Evolutionary conservation across 1,284 basidiomycete species (phyloP).

Genomic region (Prillingera fragicola): DNA sequence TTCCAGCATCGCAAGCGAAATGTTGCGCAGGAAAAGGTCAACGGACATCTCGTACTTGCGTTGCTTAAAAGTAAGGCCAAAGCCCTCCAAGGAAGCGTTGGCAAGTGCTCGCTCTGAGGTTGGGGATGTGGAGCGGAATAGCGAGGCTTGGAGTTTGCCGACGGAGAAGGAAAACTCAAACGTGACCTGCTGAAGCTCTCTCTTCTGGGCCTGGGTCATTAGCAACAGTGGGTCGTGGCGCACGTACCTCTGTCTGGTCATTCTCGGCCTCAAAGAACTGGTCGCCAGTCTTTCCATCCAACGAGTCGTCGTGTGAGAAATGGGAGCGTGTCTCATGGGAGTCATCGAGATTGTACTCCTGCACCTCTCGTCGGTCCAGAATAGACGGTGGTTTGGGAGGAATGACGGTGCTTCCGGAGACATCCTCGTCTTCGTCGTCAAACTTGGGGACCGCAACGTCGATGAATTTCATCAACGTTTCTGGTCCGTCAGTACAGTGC

Average conservation of each 20-base stretch:
- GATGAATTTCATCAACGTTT: constrained; percentile 85
- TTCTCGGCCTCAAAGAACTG: constrained; percentile 73
- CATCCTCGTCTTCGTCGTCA: constrained; percentile 50
- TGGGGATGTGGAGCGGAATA: constrained; percentile 58
- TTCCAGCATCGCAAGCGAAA: constrained; percentile 58
- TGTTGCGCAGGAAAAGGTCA: constrained; percentile 71
- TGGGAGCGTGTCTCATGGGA: constrained; percentile 37
- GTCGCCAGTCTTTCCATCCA: constrained; percentile 51
- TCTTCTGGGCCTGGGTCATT: constrained; percentile 12
- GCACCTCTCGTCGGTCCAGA: constrained; percentile 51
- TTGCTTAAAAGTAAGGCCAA: constrained; percentile 66
- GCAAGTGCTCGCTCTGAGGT: constrained; percentile 56
- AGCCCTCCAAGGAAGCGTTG: constrained; percentile 73
- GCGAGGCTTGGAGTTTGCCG: constrained; percentile 73
- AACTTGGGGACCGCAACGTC: constrained; percentile 87
- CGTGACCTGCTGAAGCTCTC: constrained; percentile 68
- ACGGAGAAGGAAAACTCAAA: constrained; percentile 90
- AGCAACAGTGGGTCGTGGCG: not conserved
- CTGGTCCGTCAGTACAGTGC: constrained; percentile 11
- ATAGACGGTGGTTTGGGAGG: constrained; percentile 37
- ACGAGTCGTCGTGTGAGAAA: constrained; percentile 25
- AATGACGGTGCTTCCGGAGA: constrained; percentile 5
- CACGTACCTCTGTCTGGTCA: constrained; percentile 57
- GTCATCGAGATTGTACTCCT: constrained; percentile 64
- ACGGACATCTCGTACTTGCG: constrained; percentile 85